phyloP scores from a whole-genome alignment of 2,329 filamentous ascomycete genomes.

The Ophiosphaerella korrae region DNA sequence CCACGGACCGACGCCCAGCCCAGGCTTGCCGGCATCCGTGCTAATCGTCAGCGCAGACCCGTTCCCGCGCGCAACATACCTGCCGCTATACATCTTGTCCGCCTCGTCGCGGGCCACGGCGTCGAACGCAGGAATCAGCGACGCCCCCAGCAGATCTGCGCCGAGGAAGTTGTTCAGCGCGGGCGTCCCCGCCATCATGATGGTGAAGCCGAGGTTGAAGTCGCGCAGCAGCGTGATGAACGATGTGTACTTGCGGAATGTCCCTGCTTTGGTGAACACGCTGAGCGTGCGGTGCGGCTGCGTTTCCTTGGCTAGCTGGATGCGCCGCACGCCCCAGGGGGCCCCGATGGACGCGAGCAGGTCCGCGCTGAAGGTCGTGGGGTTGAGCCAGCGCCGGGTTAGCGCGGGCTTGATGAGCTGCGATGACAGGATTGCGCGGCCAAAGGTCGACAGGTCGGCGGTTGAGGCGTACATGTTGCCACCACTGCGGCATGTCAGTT shows the following conservation, averaged over 20 bases:
- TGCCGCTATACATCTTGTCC: constrained; percentile 29
- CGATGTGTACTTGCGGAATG: constrained; percentile 49
- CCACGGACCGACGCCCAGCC: constrained; percentile 37
- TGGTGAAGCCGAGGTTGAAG: constrained; percentile 51
- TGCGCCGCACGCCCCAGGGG: constrained; percentile 49
- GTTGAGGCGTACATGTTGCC: constrained; percentile 43
- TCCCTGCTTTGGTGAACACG: constrained; percentile 53
- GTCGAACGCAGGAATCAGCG: constrained; percentile 28
- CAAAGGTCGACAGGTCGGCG: constrained; percentile 45
- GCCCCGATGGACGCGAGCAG: constrained; percentile 40
- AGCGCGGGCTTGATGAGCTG: constrained; percentile 40
- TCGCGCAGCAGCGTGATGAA: constrained; percentile 52
- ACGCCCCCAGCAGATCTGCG: constrained; percentile 15
- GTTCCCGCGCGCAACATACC: constrained; percentile 21
- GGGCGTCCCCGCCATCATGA: constrained; percentile 42
- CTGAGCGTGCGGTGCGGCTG: constrained; percentile 26
- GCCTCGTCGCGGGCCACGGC: constrained; percentile 38
- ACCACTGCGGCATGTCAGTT: constrained; percentile 14
- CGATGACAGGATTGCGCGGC: constrained; percentile 48
- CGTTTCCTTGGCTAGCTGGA: constrained; percentile 11
- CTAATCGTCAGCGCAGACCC: constrained; percentile 33
- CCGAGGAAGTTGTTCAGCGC: constrained; percentile 7
- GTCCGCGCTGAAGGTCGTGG: constrained; percentile 44
- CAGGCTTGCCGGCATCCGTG: constrained; percentile 29
- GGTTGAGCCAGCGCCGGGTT: constrained; percentile 52